Evolutionary conservation across 2,329 filamentous ascomycete genomes (phyloP), one percentile per base, ranked within the genome.

Genomic region (Fusarium begoniae): DNA sequence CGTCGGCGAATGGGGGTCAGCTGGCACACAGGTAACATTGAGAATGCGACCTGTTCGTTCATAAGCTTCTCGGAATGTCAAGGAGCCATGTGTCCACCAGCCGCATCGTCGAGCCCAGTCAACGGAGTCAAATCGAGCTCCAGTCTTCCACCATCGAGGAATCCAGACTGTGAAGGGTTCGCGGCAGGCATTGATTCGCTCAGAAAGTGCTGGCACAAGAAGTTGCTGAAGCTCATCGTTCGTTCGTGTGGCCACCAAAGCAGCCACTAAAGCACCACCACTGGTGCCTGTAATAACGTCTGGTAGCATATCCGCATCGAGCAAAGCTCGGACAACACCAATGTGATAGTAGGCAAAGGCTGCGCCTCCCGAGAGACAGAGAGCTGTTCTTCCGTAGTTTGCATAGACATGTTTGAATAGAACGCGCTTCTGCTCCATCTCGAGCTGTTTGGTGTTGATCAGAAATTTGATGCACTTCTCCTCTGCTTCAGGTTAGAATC

Each of bases 321-420:
- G 86, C 9, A 98, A 87, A 14, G 95, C 96, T 81, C 94, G 96
- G 56, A 96, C 90, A 15, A 99, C 94, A 17, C 96, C 96, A 73
- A 98, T 94, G 81, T 99, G 96, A 81, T 98, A 98, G 81, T 98
- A 98, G 10, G 96, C 95, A 83, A 99, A 98, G 0, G 93, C 94
- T 8, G 96, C 96, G 2, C 96, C 96, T 5, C 96, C 96, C 9
- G 95, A 98, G 4, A 99, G 86, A 80, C 96, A 99, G 7, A 99
- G 87, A 0, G 96, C 96, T 12, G 96, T 98, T 37, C 96, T 92
- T 37, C 96, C 96, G 78, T 93, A 98, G 81, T 98, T 98, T 63
- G 94, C 94, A 69, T 94, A 91, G 45, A 98, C 87, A 70, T 97
- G 93, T 81, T 96, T 97, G 85, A 98, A 98, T 51, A 98, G 86